These are phyloP conservation scores for Leccinellum rugosiceps DNA, from an alignment of 768 basidiomycete species.

Conservation along the genomic window DNA sequence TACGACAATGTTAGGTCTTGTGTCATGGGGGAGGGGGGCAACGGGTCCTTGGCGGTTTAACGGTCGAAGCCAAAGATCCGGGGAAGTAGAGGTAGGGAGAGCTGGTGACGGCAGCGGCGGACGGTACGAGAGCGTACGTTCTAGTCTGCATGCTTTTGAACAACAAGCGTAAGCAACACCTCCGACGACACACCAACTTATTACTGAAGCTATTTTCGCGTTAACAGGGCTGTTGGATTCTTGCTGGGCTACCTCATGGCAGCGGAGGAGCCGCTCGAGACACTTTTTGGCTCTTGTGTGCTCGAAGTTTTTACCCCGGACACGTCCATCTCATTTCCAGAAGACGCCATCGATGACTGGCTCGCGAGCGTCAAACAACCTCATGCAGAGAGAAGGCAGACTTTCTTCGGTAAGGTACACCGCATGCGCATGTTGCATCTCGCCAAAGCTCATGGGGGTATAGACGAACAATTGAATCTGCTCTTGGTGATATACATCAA, in stretches of 20 bases:
- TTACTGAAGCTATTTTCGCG: background rate
- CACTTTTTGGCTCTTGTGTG: slow-evolving; percentile 55
- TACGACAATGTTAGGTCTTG: no score
- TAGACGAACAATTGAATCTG: slow-evolving; percentile 56
- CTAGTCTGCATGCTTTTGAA: no score
- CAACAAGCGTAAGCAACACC: slow-evolving; percentile 17
- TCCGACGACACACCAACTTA: background rate
- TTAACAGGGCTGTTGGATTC: background rate
- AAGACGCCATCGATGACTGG: slow-evolving; percentile 53
- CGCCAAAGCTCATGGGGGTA: slow-evolving; percentile 19
- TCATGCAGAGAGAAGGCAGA: slow-evolving; percentile 53
- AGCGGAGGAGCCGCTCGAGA: slow-evolving; percentile 49
- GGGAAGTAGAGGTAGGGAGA: no score
- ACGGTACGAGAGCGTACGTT: no score
- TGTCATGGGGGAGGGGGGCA: no score
- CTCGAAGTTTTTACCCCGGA: slow-evolving; percentile 67
- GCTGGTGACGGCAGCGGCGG: no score
- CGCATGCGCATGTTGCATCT: slow-evolving; percentile 1
- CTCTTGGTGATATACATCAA: slow-evolving; percentile 40
- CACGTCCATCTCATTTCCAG: slow-evolving; percentile 59
- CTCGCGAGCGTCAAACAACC: slow-evolving; percentile 42
- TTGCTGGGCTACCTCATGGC: slow-evolving; percentile 14
- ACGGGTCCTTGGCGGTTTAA: no score
- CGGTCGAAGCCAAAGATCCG: no score
- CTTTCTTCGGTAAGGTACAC: slow-evolving; percentile 67